Evolutionary conservation across 805 yeast genomes (phyloP).

Genomic region (Cyberlindnera euphorbiiphila): DNA sequence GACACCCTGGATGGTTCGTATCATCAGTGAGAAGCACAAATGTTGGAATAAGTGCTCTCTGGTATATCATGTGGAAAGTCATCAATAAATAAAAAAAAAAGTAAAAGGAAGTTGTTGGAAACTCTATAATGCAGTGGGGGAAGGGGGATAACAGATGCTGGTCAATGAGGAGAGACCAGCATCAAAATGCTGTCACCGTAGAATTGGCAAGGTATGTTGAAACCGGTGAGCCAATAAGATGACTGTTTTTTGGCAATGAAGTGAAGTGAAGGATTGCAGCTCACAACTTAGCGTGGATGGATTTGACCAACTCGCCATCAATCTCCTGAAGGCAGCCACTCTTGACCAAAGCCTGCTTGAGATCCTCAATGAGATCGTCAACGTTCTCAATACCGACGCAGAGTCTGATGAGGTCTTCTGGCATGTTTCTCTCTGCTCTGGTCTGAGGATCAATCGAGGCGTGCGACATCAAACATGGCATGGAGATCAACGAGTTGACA

Average conservation of each 20-base stretch:
- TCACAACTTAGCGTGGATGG: conserved; percentile 21
- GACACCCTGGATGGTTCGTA: conserved; percentile 6
- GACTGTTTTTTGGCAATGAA: background rate
- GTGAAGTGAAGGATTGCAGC: background rate
- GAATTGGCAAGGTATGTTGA: conserved; percentile 5
- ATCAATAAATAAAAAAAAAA: background rate
- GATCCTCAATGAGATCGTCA: conserved; percentile 78
- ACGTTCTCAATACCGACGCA: conserved; percentile 89
- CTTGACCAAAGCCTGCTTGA: conserved; percentile 61
- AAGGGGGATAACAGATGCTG: background rate
- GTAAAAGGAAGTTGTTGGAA: conserved; percentile 7
- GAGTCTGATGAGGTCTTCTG: conserved; percentile 85
- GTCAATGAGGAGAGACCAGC: too few relatives aligned
- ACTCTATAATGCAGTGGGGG: conserved; percentile 6
- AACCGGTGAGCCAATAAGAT: conserved; percentile 7
- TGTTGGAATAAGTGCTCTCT: conserved; percentile 12
- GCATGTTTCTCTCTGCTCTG: conserved; percentile 83
- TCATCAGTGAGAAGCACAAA: conserved; percentile 7
- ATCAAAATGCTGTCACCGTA: too few relatives aligned
- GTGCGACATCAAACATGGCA: conserved; percentile 96
- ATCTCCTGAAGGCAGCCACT: conserved; percentile 51
- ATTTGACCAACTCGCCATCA: conserved; percentile 26
- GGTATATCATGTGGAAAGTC: conserved; percentile 2
- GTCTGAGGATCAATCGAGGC: conserved; percentile 91
- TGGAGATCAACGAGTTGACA: conserved; percentile 84